A percentile compares a stretch with the other conserved stretches of the same genome.
Evolutionary conservation across 2,329 filamentous ascomycete genomes (phyloP).

Genomic region (Pseudocercospora pini-densiflorae): DNA sequence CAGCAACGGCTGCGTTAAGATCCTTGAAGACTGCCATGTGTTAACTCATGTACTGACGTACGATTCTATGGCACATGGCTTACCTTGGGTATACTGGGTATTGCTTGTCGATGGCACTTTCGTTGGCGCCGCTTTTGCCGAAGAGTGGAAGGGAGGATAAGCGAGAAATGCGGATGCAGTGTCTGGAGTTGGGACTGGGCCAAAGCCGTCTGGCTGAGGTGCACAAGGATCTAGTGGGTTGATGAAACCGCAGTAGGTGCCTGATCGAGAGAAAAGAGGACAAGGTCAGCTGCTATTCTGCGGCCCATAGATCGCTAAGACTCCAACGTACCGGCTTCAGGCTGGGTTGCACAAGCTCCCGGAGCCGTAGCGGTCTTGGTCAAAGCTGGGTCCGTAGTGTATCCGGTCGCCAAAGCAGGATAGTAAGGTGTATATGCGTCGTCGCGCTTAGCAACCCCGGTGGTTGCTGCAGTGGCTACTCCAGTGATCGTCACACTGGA

Average conservation of each 20-base stretch:
- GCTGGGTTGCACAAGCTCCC: constrained; percentile 36
- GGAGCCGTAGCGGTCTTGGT: constrained; percentile 29
- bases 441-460: constrained; percentile 20
- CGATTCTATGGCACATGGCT: neutral
- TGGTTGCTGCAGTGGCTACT: constrained; percentile 22
- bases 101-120: constrained; percentile 24
- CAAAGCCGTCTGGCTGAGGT: constrained; percentile 43
- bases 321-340: constrained; percentile 37
- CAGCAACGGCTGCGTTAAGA: constrained; percentile 26
- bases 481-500: constrained; percentile 29
- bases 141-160: constrained; percentile 23
- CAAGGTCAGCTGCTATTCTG: neutral
- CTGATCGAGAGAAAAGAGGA: neutral
- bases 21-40: constrained; percentile 27
- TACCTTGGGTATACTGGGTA: constrained; percentile 23
- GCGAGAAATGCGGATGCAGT: constrained; percentile 34
- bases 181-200: constrained; percentile 35
- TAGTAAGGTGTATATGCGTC: constrained; percentile 31
- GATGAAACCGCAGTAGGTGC: constrained; percentile 44
- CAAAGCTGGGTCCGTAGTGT: constrained; percentile 32
- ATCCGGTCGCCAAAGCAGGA: constrained; percentile 29
- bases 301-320: no score
- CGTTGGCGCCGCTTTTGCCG: constrained; percentile 31
- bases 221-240: constrained; percentile 45
- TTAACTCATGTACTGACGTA: neutral